A percentile compares a stretch with the other conserved stretches of the same genome.
Evolutionary conservation across 192 early-diverging fungal genomes (phyloP).

Genomic region (Umbelopsis vinacea): DNA sequence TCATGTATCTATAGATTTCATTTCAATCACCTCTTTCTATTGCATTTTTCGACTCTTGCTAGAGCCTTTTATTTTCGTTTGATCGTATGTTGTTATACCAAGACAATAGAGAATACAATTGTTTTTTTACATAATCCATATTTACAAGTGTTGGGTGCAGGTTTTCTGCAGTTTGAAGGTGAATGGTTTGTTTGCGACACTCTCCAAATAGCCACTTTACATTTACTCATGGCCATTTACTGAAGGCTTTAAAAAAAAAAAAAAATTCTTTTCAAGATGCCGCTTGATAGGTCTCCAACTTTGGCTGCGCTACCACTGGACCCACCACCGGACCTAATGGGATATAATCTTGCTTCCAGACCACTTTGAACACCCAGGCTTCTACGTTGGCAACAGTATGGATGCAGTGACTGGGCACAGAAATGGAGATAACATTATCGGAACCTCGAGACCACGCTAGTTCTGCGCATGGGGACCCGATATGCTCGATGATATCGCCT

Average conservation of each 20-base stretch:
- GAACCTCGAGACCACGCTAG: background rate
- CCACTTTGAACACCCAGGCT: slow-evolving; percentile 6
- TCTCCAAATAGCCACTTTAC: no score
- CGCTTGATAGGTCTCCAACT: no score
- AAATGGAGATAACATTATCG: background rate
- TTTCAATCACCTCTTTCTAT: slow-evolving; percentile 4
- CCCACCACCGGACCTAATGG: no score
- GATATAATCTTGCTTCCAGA: background rate
- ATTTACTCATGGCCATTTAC: no score
- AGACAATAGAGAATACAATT: background rate
- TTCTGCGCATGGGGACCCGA: background rate
- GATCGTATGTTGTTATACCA: slow-evolving; percentile 8
- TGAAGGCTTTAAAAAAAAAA: no score
- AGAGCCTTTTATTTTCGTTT: background rate
- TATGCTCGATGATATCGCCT: background rate
- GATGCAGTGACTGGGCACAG: background rate
- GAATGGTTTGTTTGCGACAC: no score
- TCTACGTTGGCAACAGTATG: background rate
- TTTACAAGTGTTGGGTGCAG: no score
- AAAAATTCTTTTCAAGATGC: no score
- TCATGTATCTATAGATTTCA: slow-evolving; percentile 23
- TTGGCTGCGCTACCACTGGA: no score
- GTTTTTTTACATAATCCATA: background rate
- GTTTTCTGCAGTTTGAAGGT: no score
- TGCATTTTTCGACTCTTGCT: background rate